Evolutionary conservation across 768 basidiomycete genomes (phyloP), one percentile per base, ranked within the genome.

Genomic region (Hypsizygus marmoreus): DNA sequence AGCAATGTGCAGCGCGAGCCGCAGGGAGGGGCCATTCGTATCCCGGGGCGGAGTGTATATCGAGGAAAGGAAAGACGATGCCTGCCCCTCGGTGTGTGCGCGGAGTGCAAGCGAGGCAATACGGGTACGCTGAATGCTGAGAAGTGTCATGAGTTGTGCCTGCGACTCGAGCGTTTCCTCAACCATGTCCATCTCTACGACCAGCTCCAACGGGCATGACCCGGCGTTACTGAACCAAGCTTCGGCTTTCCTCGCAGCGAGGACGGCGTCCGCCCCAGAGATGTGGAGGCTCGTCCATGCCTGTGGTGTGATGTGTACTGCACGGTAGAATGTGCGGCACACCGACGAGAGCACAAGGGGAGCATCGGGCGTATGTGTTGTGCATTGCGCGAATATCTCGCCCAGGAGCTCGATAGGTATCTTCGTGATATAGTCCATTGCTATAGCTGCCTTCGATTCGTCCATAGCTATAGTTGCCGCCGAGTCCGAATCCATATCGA

Each of bases 381-480:
- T 47, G 38, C 59, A 64, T 17, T 64, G 55, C 3, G 53, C 41
- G 45, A 70, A 67, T 1, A 72, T 61, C 32, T 68, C 66, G 24
- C 67, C 66, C 4, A 72, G 54, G 26, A 72, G 47, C 53, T 72
- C 70, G 33, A 61, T 56, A 22, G 68, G 68, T 2, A 69, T 51
- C 9, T 19, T 22, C 8, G 40, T 25, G 6, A 47, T 40, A 24
- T 40, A 13, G 17, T 40, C 30, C 3, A 22, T 39, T 4, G 23
- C 23, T 19, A n/a, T n/a, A n/a, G n/a, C n/a, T n/a, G n/a, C n/a
- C n/a, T n/a, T n/a, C n/a, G n/a, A n/a, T n/a, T n/a, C n/a, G n/a
- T n/a, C n/a, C n/a, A n/a, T n/a, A n/a, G n/a, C n/a, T n/a, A n/a
- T n/a, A n/a, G n/a, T n/a, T n/a, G n/a, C n/a, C n/a, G n/a, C n/a